These are phyloP conservation scores for Sugiyamaella xylanicola DNA, from an alignment of 1,139 yeast species.

Conservation along the genomic window DNA sequence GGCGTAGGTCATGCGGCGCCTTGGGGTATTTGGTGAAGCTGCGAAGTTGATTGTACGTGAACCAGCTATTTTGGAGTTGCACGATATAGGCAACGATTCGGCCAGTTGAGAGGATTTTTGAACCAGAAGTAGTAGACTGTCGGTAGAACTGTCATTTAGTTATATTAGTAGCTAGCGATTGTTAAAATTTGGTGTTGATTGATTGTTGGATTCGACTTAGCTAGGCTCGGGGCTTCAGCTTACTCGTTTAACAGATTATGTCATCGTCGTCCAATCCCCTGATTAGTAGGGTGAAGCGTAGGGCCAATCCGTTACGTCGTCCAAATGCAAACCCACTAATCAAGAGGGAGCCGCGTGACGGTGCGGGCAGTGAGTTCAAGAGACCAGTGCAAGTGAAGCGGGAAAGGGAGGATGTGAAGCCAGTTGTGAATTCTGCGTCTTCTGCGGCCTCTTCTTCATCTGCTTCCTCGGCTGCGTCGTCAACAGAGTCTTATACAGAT, in stretches of 20 bases:
- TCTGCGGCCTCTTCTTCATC: conserved; percentile 19
- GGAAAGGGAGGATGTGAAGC: conserved; percentile 5
- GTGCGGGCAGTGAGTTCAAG: background rate
- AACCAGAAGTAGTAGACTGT: no score
- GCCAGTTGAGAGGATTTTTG: no score
- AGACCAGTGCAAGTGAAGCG: conserved; percentile 4
- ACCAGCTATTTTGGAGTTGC: no score
- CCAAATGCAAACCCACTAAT: conserved; percentile 25
- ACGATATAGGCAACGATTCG: no score
- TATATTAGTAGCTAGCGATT: no score
- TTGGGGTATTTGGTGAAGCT: background rate
- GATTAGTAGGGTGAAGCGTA: conserved; percentile 13
- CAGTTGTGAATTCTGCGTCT: background rate
- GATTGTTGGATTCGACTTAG: background rate
- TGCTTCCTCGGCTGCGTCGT: conserved; percentile 13
- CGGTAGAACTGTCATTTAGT: no score
- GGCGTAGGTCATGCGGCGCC: background rate
- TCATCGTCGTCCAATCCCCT: conserved; percentile 24
- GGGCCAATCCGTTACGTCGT: conserved; percentile 34
- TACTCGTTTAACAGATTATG: background rate
- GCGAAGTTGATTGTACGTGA: no score
- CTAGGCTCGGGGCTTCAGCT: background rate
- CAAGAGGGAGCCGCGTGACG: conserved; percentile 18
- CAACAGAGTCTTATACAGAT: conserved; percentile 48
- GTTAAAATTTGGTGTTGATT: background rate